phyloP scores from a whole-genome alignment of 2,329 filamentous ascomycete species.

The Chalaropsis ovoidea region DNA sequence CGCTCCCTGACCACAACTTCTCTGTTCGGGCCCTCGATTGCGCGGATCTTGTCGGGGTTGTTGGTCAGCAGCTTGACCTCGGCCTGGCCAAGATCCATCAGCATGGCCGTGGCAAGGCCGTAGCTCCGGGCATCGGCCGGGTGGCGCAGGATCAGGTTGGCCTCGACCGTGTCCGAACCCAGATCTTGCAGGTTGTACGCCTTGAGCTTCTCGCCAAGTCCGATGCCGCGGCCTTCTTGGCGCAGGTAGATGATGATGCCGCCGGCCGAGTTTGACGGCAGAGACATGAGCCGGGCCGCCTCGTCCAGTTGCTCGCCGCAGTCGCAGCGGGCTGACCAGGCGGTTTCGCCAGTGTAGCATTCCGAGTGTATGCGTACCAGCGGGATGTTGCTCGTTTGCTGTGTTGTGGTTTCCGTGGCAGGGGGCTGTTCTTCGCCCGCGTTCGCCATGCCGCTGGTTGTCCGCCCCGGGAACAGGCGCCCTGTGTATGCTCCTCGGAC shows the following conservation, averaged over 20 bases:
- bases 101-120: constrained; percentile 89
- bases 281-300: constrained; percentile 82
- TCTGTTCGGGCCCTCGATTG: constrained; percentile 80
- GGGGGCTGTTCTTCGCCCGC: background rate
- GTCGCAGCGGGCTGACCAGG: constrained; percentile 95
- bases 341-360: constrained; percentile 97
- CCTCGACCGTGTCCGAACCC: constrained; percentile 94
- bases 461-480: constrained; percentile 73
- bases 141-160: constrained; percentile 80
- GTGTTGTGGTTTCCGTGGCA: background rate
- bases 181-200: constrained; percentile 96
- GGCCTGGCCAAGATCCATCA: constrained; percentile 69
- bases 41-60: constrained; percentile 92
- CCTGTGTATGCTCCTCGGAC: constrained; percentile 89
- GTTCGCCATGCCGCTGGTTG: constrained; percentile 54
- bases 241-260: constrained; percentile 93
- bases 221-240: constrained; percentile 92
- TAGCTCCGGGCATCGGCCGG: constrained; percentile 92
- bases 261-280: constrained; percentile 52
- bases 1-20: constrained; percentile 82
- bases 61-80: constrained; percentile 84
- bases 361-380: constrained; percentile 94
- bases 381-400: constrained; percentile 36
- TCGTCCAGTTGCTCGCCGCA: constrained; percentile 97
- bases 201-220: constrained; percentile 88